Conservation (phyloP, 192 early-diverging fungal genomes). For the Rhizoclosmatium globosum region DNA sequence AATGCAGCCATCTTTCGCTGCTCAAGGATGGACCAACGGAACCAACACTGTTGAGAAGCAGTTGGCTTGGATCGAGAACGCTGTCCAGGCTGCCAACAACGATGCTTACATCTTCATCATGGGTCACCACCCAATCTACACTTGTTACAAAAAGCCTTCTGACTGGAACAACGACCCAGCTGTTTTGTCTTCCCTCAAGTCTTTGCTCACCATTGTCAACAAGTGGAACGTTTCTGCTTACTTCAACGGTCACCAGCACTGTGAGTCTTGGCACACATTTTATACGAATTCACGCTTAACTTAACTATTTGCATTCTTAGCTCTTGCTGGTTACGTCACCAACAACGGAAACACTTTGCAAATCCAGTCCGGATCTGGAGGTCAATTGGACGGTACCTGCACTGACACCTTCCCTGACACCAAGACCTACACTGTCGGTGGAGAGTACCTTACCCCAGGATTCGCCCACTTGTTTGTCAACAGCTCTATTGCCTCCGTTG, state of each 20-base stretch:
- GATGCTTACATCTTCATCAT: conserved; percentile 33
- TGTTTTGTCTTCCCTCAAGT: neutral
- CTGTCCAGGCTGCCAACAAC: conserved; percentile 17
- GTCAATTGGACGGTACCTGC: conserved; percentile 27
- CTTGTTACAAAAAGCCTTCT: neutral
- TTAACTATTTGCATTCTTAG: neutral
- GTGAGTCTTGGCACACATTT: neutral
- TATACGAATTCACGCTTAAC: neutral
- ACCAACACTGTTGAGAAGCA: conserved; percentile 19
- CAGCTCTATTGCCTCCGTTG: neutral
- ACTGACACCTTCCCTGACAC: neutral
- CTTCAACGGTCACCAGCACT: conserved; percentile 24
- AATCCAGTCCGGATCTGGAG: conserved; percentile 22
- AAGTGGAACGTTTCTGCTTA: conserved; percentile 23
- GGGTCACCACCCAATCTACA: conserved; percentile 15
- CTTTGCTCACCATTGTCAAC: conserved; percentile 1
- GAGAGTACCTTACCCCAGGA: conserved; percentile 12
- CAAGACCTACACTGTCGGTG: neutral
- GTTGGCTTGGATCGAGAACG: conserved; percentile 26
- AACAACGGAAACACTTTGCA: conserved; percentile 18
- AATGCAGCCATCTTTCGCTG: neutral
- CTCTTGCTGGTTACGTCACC: conserved; percentile 14
- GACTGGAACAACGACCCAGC: neutral
- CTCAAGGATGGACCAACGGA: neutral
- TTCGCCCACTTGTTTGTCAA: conserved; percentile 27